Evolutionary conservation across 73 alveolate genomes (phyloP).

Genomic region (Paramecium octaurelia): DNA sequence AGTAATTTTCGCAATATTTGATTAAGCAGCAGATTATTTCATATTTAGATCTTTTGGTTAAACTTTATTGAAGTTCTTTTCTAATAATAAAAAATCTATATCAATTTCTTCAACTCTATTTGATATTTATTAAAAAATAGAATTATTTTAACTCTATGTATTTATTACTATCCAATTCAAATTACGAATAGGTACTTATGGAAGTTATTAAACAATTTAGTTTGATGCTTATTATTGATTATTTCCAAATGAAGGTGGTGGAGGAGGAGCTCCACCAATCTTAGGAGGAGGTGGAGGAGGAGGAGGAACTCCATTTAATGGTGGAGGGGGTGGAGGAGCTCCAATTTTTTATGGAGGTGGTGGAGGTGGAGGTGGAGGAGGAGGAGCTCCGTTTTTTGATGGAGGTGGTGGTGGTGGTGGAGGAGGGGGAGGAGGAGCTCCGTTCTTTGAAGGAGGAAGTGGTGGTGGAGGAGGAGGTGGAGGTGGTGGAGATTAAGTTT

Average conservation of each 20-base stretch:
- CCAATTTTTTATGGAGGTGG: not conserved
- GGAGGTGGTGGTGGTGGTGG: slow-evolving; percentile 12
- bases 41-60: not conserved
- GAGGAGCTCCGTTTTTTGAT: not conserved
- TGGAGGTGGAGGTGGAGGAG: slow-evolving; percentile 33
- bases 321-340: slow-evolving; percentile 14
- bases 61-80: not conserved
- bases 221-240: not conserved
- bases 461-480: slow-evolving; percentile 38
- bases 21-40: not conserved
- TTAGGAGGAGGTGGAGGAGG: slow-evolving; percentile 3
- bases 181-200: not conserved
- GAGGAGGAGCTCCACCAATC: not conserved
- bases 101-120: not conserved
- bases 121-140: not conserved
- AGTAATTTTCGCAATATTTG: not conserved
- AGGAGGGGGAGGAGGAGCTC: slow-evolving; percentile 21
- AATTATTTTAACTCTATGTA: not conserved
- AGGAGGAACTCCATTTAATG: not conserved
- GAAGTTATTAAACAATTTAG: not conserved
- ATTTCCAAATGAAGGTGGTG: not conserved
- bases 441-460: not conserved
- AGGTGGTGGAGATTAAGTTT: not conserved
- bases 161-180: not conserved
- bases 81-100: not conserved